Percentiles rank a stretch among this genome's conserved stretches.
Conservation (phyloP, 768 basidiomycete species). For the Hydnum rufescens region DNA sequence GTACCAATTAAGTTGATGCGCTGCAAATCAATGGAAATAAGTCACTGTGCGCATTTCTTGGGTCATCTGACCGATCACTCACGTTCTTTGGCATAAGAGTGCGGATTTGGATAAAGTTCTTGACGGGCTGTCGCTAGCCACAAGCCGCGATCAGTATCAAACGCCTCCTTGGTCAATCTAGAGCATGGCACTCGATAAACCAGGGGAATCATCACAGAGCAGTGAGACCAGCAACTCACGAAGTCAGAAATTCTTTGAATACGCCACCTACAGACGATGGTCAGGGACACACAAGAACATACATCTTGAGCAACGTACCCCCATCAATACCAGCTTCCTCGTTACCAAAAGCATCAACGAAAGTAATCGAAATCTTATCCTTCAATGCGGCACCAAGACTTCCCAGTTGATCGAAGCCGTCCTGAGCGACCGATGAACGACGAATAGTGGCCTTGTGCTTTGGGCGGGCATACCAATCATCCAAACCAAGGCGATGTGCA, state of each 20-base stretch:
- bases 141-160: constrained; percentile 82
- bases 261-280: constrained; percentile 83
- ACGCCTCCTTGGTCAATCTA: constrained; percentile 79
- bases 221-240: constrained; percentile 15
- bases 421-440: constrained; percentile 64
- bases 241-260: constrained; percentile 93
- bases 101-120: constrained; percentile 89
- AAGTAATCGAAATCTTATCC: constrained; percentile 69
- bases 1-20: constrained; percentile 79
- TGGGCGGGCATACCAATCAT: constrained; percentile 4
- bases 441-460: constrained; percentile 25
- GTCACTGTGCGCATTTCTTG: not conserved
- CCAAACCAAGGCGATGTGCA: constrained; percentile 16
- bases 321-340: constrained; percentile 30
- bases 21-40: constrained; percentile 20
- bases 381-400: constrained; percentile 54
- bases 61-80: constrained; percentile 19
- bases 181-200: not conserved
- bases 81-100: constrained; percentile 79
- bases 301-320: not conserved
- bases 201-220: not conserved
- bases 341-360: constrained; percentile 75
- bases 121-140: constrained; percentile 86
- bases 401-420: constrained; percentile 69
- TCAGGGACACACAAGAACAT: constrained; percentile 13